Percentiles rank a stretch among this genome's conserved stretches.
Conservation (phyloP, 495 filamentous ascomycete species). For the Daldinia childiae region DNA sequence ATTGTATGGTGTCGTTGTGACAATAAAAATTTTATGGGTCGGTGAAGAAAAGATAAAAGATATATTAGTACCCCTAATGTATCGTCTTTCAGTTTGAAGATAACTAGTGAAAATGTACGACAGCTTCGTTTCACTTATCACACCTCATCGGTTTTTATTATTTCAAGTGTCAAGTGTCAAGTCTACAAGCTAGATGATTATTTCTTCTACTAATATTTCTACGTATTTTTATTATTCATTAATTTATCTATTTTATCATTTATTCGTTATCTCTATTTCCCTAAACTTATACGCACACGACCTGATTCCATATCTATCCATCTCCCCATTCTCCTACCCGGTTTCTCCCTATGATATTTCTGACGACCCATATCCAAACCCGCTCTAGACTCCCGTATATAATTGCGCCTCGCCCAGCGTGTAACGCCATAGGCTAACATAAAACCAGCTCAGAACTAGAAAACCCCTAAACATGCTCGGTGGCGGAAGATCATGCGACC, state of each 20-base stretch:
- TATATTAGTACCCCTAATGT: no score
- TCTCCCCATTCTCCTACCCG: background rate
- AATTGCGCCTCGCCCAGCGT: background rate
- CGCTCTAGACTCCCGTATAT: background rate
- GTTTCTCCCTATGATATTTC: background rate
- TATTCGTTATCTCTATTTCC: background rate
- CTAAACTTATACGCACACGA: background rate
- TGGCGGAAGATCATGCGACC: conserved; percentile 6
- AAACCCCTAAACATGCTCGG: conserved; percentile 19
- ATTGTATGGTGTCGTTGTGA: conserved; percentile 3
- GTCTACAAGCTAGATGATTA: no score
- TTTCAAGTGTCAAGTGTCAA: no score
- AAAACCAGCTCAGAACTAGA: background rate
- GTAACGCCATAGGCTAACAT: background rate
- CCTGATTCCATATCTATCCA: background rate
- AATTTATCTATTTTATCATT: no score
- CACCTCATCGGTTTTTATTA: background rate
- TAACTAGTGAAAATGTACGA: background rate
- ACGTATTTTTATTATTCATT: no score
- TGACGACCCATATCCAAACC: background rate
- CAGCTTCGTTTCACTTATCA: conserved; percentile 1
- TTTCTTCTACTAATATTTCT: no score
- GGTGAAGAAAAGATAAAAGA: conserved; percentile 5
- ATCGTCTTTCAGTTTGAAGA: background rate
- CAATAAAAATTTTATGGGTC: conserved; percentile 18